A percentile compares a stretch with the other conserved stretches of the same genome.
phyloP scores from a whole-genome alignment of 2,329 filamentous ascomycete species.

The Penicillium sp. region DNA sequence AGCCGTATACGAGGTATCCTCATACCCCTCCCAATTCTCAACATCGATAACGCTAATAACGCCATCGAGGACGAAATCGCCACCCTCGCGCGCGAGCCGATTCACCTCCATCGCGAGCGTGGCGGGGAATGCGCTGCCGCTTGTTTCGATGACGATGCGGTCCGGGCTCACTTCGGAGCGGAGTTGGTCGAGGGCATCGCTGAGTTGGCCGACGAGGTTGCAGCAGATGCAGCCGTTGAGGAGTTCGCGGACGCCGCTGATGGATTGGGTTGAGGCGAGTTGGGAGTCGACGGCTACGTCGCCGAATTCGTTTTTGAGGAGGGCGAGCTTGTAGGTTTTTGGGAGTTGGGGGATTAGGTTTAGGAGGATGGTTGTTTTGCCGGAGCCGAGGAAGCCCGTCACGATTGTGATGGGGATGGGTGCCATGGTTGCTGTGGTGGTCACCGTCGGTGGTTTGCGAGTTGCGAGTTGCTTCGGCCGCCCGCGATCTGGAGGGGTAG shows the following conservation, averaged over 20 bases:
- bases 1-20: constrained; percentile 86
- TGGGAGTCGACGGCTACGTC: constrained; percentile 92
- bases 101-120: constrained; percentile 92
- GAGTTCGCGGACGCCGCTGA: constrained; percentile 87
- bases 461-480: neutral
- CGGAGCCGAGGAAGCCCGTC: constrained; percentile 93
- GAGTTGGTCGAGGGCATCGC: constrained; percentile 76
- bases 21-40: constrained; percentile 93
- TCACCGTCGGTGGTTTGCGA: neutral
- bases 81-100: constrained; percentile 66
- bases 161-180: constrained; percentile 65
- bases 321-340: constrained; percentile 83
- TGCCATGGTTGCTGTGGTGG: constrained; percentile 43
- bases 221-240: constrained; percentile 99
- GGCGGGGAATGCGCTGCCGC: constrained; percentile 82
- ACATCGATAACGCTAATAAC: constrained; percentile 90
- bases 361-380: constrained; percentile 94
- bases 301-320: constrained; percentile 98
- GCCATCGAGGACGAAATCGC: constrained; percentile 75
- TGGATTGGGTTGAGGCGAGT: constrained; percentile 77
- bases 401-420: constrained; percentile 91
- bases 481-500: constrained; percentile 6
- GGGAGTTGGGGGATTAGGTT: constrained; percentile 90
- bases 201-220: constrained; percentile 91
- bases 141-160: constrained; percentile 92